phyloP scores from a whole-genome alignment of 192 early-diverging fungal genomes.

The Entomortierella lignicola region DNA sequence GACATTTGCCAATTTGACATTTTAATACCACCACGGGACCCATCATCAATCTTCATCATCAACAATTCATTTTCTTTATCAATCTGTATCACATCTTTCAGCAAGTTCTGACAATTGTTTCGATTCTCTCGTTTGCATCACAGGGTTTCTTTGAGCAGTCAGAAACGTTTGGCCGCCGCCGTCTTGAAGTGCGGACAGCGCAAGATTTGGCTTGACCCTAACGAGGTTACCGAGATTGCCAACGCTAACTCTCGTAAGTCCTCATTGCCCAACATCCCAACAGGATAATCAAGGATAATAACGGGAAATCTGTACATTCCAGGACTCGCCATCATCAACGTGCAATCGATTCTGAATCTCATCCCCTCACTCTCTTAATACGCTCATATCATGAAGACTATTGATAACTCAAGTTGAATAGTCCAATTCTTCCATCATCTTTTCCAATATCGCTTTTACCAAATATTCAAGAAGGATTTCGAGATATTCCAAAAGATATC shows the following conservation, averaged over 20 bases:
- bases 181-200: constrained; percentile 98
- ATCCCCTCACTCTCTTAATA: too few species aligned
- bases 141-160: constrained; percentile 82
- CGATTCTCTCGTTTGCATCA: constrained; percentile 5
- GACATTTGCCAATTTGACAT: constrained; percentile 31
- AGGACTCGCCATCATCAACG: background rate
- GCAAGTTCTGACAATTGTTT: constrained; percentile 10
- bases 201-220: constrained; percentile 99
- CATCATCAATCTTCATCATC: constrained; percentile 5
- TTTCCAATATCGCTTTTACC: too few species aligned
- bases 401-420: too few species aligned
- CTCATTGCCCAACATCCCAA: background rate
- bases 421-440: too few species aligned
- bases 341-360: background rate
- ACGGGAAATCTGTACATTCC: constrained; percentile 2
- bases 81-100: background rate
- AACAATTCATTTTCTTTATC: background rate
- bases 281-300: background rate
- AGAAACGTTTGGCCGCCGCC: constrained; percentile 97
- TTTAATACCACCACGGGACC: background rate
- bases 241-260: constrained; percentile 98
- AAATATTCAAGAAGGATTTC: too few species aligned
- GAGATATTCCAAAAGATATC: too few species aligned
- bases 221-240: constrained; percentile 93
- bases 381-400: too few species aligned